Evolutionary conservation across 2,329 filamentous ascomycete species (phyloP).

Genomic region (Curvularia spicifera): DNA sequence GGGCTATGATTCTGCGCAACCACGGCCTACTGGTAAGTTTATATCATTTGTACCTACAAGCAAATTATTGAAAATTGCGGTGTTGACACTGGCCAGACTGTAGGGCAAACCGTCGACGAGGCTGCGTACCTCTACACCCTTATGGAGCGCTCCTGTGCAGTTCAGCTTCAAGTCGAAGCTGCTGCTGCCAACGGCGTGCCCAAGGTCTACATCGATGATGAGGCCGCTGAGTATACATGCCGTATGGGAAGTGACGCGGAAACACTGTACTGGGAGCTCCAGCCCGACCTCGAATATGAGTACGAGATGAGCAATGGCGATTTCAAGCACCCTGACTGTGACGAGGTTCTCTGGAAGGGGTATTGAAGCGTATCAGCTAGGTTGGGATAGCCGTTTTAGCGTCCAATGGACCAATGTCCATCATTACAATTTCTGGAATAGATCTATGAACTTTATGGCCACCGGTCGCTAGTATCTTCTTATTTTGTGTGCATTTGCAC

Average conservation of each 20-base stretch:
- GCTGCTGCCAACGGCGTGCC: constrained; percentile 62
- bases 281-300: constrained; percentile 59
- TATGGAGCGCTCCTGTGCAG: constrained; percentile 71
- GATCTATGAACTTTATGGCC: not conserved
- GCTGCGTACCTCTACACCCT: constrained; percentile 73
- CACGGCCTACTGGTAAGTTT: constrained; percentile 66
- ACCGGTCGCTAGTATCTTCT: not conserved
- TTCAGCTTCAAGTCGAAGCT: constrained; percentile 72
- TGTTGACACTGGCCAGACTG: constrained; percentile 54
- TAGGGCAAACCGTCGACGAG: constrained; percentile 75
- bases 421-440: not conserved
- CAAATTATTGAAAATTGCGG: not conserved
- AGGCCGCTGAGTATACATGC: constrained; percentile 62
- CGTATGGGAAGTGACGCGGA: constrained; percentile 57
- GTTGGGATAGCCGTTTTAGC: not conserved
- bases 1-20: constrained; percentile 71
- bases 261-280: constrained; percentile 59
- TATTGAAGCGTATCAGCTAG: not conserved
- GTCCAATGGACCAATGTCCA: not conserved
- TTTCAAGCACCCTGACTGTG: constrained; percentile 26
- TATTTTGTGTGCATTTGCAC: not conserved
- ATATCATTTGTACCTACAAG: not conserved
- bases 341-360: constrained; percentile 17
- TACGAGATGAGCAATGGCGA: constrained; percentile 38
- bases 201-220: constrained; percentile 63